phyloP scores from a whole-genome alignment of 1,284 basidiomycete genomes.

The Volvariella surrecta region DNA sequence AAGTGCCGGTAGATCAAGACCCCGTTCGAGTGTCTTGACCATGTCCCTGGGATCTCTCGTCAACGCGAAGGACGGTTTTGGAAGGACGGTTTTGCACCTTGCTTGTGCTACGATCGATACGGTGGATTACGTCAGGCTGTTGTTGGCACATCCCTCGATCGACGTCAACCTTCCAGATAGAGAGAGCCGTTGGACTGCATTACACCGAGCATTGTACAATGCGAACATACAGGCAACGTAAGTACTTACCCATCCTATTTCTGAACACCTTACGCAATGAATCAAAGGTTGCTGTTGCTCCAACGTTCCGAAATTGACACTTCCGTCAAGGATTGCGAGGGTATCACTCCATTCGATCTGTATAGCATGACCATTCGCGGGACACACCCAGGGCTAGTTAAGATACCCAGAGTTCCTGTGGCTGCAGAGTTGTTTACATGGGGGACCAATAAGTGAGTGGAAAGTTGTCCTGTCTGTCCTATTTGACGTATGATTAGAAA shows the following conservation, averaged over 20 bases:
- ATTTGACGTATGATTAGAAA: conserved; percentile 40
- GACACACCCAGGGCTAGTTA: conserved; percentile 46
- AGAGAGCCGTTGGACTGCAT: conserved; percentile 87
- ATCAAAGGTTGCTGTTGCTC: conserved; percentile 59
- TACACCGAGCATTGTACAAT: conserved; percentile 86
- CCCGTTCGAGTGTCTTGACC: conserved; percentile 36
- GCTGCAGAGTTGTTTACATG: conserved; percentile 77
- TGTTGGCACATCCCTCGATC: conserved; percentile 74
- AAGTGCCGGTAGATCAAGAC: conserved; percentile 63
- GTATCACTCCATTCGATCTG: conserved; percentile 89
- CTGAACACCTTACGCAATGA: conserved; percentile 2
- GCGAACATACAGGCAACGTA: conserved; percentile 79
- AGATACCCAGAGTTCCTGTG: conserved; percentile 12
- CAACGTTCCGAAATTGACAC: conserved; percentile 71
- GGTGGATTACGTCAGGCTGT: conserved; percentile 72
- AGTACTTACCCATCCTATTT: conserved; percentile 18
- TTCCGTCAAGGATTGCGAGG: conserved; percentile 79
- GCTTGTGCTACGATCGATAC: conserved; percentile 61
- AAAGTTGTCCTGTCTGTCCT: not conserved
- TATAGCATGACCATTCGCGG: conserved; percentile 86
- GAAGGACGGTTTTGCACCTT: conserved; percentile 81
- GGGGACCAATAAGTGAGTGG: conserved; percentile 74
- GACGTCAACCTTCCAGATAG: conserved; percentile 79
- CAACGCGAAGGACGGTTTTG: conserved; percentile 66
- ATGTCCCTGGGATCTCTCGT: conserved; percentile 32